phyloP scores from a whole-genome alignment of 2,329 filamentous ascomycete genomes.

The Cladorrhinum sp. region DNA sequence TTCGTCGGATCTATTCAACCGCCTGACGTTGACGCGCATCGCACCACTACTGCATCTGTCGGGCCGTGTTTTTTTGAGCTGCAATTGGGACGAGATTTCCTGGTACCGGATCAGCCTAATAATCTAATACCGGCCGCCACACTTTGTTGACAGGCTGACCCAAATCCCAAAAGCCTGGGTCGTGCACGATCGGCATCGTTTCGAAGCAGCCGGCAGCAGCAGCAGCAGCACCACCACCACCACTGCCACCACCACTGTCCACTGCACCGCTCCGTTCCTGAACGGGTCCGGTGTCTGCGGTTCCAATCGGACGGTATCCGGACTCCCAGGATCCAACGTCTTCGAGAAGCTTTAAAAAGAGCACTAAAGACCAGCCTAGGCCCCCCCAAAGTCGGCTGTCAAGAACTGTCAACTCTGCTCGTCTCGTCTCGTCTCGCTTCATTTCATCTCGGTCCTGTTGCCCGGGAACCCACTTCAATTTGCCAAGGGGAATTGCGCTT shows the following conservation, averaged over 20 bases:
- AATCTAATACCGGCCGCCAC: slow-evolving; percentile 20
- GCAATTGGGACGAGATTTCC: slow-evolving; percentile 11
- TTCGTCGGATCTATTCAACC: slow-evolving; percentile 11
- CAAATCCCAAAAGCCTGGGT: slow-evolving; percentile 19
- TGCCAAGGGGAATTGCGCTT: slow-evolving; percentile 19
- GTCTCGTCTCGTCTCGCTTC: slow-evolving; percentile 2
- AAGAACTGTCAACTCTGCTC: slow-evolving; percentile 7
- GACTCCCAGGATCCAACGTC: slow-evolving; percentile 8
- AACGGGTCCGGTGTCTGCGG: slow-evolving; percentile 9
- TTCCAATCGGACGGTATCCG: neutral
- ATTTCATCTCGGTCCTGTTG: slow-evolving; percentile 17
- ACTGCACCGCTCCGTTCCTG: slow-evolving; percentile 17
- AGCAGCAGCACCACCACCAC: neutral
- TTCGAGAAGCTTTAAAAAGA: slow-evolving; percentile 17
- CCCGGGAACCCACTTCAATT: slow-evolving; percentile 16
- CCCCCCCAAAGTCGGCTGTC: slow-evolving; percentile 14
- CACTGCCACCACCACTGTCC: slow-evolving; percentile 16
- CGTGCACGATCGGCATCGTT: slow-evolving; percentile 22
- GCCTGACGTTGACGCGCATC: slow-evolving; percentile 3
- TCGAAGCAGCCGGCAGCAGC: slow-evolving; percentile 4
- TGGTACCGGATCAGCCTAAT: slow-evolving; percentile 25
- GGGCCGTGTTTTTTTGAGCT: slow-evolving; percentile 9
- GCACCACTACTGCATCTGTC: neutral
- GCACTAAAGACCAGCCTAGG: neutral
- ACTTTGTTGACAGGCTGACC: slow-evolving; percentile 14